Base-by-base conservation (phyloP, 2,329 filamentous ascomycete genomes). In the Fusarium concolor region DNA sequence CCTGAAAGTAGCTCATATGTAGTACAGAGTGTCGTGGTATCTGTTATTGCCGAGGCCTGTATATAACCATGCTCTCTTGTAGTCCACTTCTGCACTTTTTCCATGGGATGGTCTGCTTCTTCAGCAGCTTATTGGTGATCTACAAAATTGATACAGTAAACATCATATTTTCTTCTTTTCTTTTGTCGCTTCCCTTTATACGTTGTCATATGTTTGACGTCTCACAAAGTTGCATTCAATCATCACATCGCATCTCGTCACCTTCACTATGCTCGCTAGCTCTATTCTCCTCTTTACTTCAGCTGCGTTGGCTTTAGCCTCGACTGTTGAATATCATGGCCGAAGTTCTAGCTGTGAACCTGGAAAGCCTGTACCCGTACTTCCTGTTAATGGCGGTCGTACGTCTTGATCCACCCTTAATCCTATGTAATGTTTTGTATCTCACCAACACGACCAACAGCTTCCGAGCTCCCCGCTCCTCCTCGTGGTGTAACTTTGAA, bases 391-490 rank as follows among this genome's bases (percentile, higher is more conserved):
- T 38, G 79, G 78, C 33, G 74, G 74, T 61, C 71, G 78, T 80
- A 74, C 72, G 77, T 76, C 31, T 18, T 42, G 29, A 29, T 47
- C 29, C 15, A 37, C 11, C 10, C 38, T 18, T 26, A n/a, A 8
- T 10, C 35, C 29, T 18, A 26, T 18, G 14, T 29, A 20, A n/a
- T 10, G 52, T 28, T 9, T 10, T 52, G 12, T 14, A 20, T 37
- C 24, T 65, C 38, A 68, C 60, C 68, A 67, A 73, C 65, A 67
- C 37, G 9, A 14, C 12, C 12, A 9, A 33, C 53, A 83, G 80
- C 74, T 29, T 72, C 70, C 22, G 79, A 86, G 44, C 83, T 88
- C 29, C 75, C 81, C 12, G 61, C 76, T 5, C 81, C 81, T 1
- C 67, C 82, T 4, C 62, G 76, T 6, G 73, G 73, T 68, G 69